Base-by-base conservation (phyloP, 2,329 filamentous ascomycete species). In the Fusarium nanum region DNA sequence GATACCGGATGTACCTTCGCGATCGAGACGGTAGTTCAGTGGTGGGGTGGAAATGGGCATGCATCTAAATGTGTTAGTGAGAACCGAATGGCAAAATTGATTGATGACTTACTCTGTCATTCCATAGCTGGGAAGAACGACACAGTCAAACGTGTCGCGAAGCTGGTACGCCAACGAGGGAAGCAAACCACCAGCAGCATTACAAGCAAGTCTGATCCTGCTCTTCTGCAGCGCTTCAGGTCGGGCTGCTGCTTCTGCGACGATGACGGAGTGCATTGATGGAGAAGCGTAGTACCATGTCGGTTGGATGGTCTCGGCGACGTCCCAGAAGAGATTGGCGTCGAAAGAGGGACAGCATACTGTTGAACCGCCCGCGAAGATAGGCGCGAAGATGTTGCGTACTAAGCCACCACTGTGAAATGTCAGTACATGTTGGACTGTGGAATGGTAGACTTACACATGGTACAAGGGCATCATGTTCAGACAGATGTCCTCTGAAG, bases 391-490 rank as follows among this genome's bases (percentile, higher is more conserved):
- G 28, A 64, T 64, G 23, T 64, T 64, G 0, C 60, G 32, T 7
- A 64, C 60, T 9, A 64, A 11, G 0, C 59, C 59, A 5, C 60
- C 60, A 18, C 60, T 63, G 0, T 3, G 0, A 0, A 2, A 5
- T 5, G n/a, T 63, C 25, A 63, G 16, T 2, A 0, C 1, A 2
- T 12, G 12, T 1, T 7, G 0, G 0, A 18, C 3, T 2, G 9
- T 7, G 1, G 4, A 3, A 1, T 37, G 8, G 4, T 22, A 3
- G 2, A 56, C 60, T 37, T 63, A 64, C 60, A 64, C 60, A 2
- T 64, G 60, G 14, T 64, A 64, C 0, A 64, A 40, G 0, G 60
- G 60, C 60, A 64, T 64, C 60, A 64, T 64, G n/a, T 64, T 64
- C 5, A 64, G 2, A 18, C 60, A 64, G 3, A 64, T 48, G 7